A percentile compares a stretch with the other conserved stretches of the same genome.
phyloP scores from a whole-genome alignment of 2,329 filamentous ascomycete species.

The Fusarium ambrosium region DNA sequence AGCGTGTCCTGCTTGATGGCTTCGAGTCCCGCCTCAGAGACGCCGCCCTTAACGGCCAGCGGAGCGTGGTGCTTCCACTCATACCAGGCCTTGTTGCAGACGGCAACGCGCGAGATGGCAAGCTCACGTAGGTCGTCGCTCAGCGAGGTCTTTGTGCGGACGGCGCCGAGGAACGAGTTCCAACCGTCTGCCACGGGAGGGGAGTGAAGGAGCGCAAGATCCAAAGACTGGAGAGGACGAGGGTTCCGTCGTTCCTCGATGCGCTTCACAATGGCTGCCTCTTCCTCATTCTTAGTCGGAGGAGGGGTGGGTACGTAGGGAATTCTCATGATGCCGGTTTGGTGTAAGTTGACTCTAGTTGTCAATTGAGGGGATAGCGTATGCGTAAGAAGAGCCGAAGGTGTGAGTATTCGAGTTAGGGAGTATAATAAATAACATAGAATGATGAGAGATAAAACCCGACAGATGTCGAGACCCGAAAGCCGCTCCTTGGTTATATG shows the following conservation, averaged over 20 bases:
- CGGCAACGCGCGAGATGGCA: constrained; percentile 84
- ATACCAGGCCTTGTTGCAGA: constrained; percentile 85
- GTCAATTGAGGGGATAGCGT: not conserved
- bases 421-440: not conserved
- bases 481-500: constrained; percentile 44
- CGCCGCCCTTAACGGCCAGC: constrained; percentile 70
- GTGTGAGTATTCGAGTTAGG: not conserved
- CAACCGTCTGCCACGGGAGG: constrained; percentile 82
- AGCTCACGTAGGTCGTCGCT: constrained; percentile 76
- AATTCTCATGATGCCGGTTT: constrained; percentile 69
- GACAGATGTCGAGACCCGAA: constrained; percentile 1
- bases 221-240: constrained; percentile 79
- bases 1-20: constrained; percentile 55
- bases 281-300: constrained; percentile 58
- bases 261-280: constrained; percentile 71
- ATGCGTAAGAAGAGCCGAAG: not conserved
- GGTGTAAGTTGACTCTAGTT: constrained; percentile 17
- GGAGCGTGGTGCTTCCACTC: constrained; percentile 87
- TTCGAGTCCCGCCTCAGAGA: constrained; percentile 65
- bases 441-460: not conserved
- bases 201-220: constrained; percentile 81
- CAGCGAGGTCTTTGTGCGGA: constrained; percentile 68
- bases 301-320: constrained; percentile 72
- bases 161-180: constrained; percentile 76
- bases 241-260: constrained; percentile 76